Evolutionary conservation across 306 rosid genomes (phyloP).

Genomic region (Betula pendula): DNA sequence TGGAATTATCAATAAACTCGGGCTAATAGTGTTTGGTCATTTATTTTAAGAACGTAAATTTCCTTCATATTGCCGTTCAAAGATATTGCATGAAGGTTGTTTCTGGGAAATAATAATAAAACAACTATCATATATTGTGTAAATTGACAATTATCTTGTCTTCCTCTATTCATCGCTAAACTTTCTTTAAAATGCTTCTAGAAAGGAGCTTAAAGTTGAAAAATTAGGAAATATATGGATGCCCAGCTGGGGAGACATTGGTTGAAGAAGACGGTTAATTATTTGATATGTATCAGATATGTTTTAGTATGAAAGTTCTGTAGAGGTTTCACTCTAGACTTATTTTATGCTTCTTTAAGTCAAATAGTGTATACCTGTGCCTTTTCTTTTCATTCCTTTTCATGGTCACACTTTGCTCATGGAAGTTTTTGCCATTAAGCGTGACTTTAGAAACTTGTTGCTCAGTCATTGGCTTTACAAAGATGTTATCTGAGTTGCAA

Average conservation of each 20-base stretch:
- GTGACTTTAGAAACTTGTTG: background rate
- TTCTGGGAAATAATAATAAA: background rate
- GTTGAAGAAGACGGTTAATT: background rate
- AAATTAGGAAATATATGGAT: background rate
- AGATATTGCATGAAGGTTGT: background rate
- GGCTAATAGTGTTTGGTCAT: background rate
- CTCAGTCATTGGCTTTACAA: background rate
- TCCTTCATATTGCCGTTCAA: background rate
- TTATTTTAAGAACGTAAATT: background rate
- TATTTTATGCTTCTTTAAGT: background rate
- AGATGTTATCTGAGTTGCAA: background rate
- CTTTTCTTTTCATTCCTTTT: background rate
- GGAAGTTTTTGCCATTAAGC: background rate
- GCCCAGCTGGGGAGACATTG: background rate
- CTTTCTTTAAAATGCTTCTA: background rate
- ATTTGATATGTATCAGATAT: background rate
- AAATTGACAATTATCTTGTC: background rate
- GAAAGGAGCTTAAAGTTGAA: background rate
- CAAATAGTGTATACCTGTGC: background rate
- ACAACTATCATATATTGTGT: background rate
- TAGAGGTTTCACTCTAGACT: background rate
- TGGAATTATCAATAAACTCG: conserved; percentile 8
- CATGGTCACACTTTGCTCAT: background rate
- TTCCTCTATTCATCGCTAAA: background rate
- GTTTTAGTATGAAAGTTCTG: background rate